Base-by-base conservation (phyloP, 768 basidiomycete species). In the Tremella yokohamensis region DNA sequence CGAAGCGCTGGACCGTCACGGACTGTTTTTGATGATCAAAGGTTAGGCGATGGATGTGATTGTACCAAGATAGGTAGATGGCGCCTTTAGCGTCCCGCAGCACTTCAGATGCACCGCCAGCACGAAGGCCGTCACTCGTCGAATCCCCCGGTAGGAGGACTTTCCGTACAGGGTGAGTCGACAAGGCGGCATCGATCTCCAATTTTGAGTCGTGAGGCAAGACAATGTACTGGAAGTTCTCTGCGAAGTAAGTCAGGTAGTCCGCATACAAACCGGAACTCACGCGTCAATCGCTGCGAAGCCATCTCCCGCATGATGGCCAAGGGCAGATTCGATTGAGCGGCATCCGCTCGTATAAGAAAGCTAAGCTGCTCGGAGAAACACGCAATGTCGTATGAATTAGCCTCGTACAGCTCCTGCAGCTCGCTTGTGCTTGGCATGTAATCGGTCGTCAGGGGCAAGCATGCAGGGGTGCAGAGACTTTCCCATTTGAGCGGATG, bases 221-320 rank as follows among this genome's bases (percentile, higher is more conserved):
- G 20, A 92, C 78, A 19, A 96, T 84, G 67, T 97, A 89, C 73
- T 97, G 94, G 76, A 97, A 98, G 19, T 93, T 93, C 75, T 97
- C 91, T 12, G 34, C 38, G 38, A 58, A 54, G 44, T n/a, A 40
- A 12, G 52, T 38, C 2, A 13, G 34, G 26, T 22, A 7, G 11
- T 3, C 29, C 9, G n/a, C 37, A 3, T 26, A 22, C 26, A 9
- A 22, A 29, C 2, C 0, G 11, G 7, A 29, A 72, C 74, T 64
- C 44, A 76, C 74, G 75, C 22, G 75, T 67, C 20, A 98, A 82
- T 20, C 94, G 82, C 45, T 96, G 86, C 2, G 89, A 90, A 1
- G 89, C 89, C 88, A 98, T 93, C 34, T 89, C 90, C 24, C 87
- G 84, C 88, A 98, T 65, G 52, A 79, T 72, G 16, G 73, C 76